Conservation (phyloP, 148 eudicot genomes). For the Nepenthes mirabilis region DNA sequence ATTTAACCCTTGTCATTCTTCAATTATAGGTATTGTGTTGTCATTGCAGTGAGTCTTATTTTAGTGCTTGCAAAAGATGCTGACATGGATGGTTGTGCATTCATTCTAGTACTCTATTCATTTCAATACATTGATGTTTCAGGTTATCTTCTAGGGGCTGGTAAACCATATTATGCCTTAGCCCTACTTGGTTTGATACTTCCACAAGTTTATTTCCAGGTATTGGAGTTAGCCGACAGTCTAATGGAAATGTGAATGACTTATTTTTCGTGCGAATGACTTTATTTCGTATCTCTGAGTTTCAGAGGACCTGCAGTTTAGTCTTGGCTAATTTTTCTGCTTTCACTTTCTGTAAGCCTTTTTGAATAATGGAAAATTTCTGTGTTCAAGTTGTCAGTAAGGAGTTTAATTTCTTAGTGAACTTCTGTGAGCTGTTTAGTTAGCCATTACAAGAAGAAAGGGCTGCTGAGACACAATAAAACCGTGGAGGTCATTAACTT, state of each 20-base stretch:
- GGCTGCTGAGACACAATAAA: no score
- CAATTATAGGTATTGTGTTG: no score
- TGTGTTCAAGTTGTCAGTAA: no score
- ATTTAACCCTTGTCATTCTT: no score
- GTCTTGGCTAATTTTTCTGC: no score
- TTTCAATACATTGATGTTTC: conserved; percentile 10
- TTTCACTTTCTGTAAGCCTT: no score
- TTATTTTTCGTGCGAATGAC: background rate
- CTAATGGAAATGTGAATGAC: background rate
- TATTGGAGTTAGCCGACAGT: conserved; percentile 8
- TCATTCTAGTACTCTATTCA: background rate
- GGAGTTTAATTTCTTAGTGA: no score
- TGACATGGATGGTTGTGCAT: no score
- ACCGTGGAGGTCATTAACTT: no score
- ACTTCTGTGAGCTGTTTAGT: no score
- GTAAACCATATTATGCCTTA: conserved; percentile 75
- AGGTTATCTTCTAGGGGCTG: conserved; percentile 90
- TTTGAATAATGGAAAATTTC: no score
- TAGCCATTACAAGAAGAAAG: no score
- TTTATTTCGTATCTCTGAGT: background rate
- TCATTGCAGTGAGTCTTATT: background rate
- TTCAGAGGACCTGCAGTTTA: background rate
- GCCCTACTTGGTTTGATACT: conserved; percentile 59
- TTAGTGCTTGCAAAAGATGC: background rate
- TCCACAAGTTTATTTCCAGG: conserved; percentile 97